phyloP scores from a whole-genome alignment of 305 asterid genomes.

The Vinca major region DNA sequence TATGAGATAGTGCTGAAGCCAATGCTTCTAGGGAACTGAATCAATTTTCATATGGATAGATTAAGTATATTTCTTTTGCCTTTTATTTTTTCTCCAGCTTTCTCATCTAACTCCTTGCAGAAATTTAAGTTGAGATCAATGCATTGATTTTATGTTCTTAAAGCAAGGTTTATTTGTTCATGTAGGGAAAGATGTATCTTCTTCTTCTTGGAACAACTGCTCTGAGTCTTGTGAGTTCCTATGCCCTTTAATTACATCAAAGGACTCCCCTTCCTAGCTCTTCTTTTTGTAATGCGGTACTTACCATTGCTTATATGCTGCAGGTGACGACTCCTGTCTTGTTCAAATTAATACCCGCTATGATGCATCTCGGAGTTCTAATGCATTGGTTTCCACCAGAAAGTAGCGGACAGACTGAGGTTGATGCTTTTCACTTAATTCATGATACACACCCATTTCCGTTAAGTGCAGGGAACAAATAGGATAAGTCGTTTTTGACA shows the following conservation, averaged over 20 bases:
- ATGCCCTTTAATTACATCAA: conserved; percentile 6
- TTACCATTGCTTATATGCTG: conserved; percentile 10
- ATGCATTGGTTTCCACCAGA: conserved; percentile 91
- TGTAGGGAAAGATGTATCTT: conserved; percentile 87
- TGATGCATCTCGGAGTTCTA: conserved; percentile 68
- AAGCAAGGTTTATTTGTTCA: conserved; percentile 12
- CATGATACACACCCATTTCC: background rate
- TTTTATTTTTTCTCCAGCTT: background rate
- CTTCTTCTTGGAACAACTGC: conserved; percentile 99
- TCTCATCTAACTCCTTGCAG: background rate
- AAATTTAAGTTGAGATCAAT: background rate
- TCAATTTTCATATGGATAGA: background rate
- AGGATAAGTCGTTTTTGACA: background rate
- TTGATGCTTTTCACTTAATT: conserved; percentile 8
- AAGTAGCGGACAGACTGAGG: conserved; percentile 45
- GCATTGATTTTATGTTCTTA: background rate
- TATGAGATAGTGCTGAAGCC: background rate
- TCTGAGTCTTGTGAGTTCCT: conserved; percentile 71
- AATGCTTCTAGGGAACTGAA: background rate
- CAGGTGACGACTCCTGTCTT: conserved; percentile 91
- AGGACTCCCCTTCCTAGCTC: conserved; percentile 3
- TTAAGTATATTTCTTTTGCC: background rate
- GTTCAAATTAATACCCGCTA: conserved; percentile 78
- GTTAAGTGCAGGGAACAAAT: background rate
- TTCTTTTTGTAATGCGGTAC: conserved; percentile 13